Conservation (phyloP, 345 rosid species). For the Melastoma malabathricum region DNA sequence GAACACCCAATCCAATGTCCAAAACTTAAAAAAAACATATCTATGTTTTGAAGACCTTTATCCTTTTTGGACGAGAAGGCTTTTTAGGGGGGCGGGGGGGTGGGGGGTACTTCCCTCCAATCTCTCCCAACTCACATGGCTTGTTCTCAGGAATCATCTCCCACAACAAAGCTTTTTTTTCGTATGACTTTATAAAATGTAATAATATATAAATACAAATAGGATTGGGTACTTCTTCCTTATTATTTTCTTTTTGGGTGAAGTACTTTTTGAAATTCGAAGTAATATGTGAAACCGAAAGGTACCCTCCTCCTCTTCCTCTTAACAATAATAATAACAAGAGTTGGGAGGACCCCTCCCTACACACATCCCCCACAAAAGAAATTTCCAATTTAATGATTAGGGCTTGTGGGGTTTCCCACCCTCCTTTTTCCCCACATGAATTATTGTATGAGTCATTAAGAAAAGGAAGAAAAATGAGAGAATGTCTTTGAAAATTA, state of each 20-base stretch:
- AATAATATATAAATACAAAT: too few relatives aligned
- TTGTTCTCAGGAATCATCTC: constrained; percentile 12
- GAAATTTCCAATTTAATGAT: constrained; percentile 7
- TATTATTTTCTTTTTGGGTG: too few relatives aligned
- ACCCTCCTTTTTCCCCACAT: neutral
- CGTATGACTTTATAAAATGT: too few relatives aligned
- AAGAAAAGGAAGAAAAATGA: too few relatives aligned
- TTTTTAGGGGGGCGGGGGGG: too few relatives aligned
- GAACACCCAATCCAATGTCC: too few relatives aligned
- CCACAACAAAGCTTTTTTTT: neutral
- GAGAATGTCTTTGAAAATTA: too few relatives aligned
- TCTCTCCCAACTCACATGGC: constrained; percentile 16
- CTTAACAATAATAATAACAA: constrained; percentile 2
- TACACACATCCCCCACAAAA: too few relatives aligned
- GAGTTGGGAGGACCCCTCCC: constrained; percentile 9
- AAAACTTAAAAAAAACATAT: constrained; percentile 5
- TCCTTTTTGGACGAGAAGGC: constrained; percentile 3
- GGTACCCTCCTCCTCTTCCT: neutral
- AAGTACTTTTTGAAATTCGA: too few relatives aligned
- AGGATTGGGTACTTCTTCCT: too few relatives aligned
- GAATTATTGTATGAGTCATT: neutral
- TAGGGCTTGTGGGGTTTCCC: constrained; percentile 12
- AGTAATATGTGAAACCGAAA: too few relatives aligned
- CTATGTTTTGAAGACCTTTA: constrained; percentile 6
- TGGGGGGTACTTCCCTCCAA: constrained; percentile 5